phyloP scores from a whole-genome alignment of 2,329 filamentous ascomycete species.

The Beauveria australis region DNA sequence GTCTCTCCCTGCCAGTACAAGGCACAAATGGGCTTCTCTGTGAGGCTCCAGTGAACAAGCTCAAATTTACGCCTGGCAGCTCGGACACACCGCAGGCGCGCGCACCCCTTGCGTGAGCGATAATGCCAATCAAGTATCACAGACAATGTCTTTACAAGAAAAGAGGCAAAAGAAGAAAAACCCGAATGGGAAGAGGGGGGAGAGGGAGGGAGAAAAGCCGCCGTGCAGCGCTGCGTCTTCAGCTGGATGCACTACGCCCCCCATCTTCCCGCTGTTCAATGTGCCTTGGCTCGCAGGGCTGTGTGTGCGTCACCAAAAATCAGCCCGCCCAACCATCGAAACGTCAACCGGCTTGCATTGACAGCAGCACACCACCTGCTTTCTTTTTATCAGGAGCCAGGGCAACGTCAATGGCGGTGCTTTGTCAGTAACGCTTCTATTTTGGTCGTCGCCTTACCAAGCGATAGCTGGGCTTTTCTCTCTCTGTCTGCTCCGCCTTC shows the following conservation, averaged over 20 bases:
- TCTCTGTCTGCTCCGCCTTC: not conserved
- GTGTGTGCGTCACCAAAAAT: too few species aligned
- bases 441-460: conserved; percentile 2
- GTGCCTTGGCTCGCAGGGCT: not conserved
- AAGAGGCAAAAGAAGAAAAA: too few species aligned
- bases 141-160: too few species aligned
- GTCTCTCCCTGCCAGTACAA: not conserved
- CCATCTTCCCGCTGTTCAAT: not conserved
- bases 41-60: conserved; percentile 3
- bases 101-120: not conserved
- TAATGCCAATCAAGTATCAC: not conserved
- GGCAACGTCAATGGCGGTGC: not conserved
- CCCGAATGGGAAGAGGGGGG: too few species aligned
- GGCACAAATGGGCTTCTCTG: not conserved
- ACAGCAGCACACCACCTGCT: not conserved
- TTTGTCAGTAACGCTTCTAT: conserved; percentile 4
- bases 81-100: not conserved
- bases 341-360: not conserved
- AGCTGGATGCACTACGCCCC: not conserved
- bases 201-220: not conserved
- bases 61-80: conserved; percentile 6
- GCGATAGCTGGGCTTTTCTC: not conserved
- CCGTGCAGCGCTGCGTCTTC: not conserved
- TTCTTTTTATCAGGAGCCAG: not conserved
- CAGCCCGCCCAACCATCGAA: too few species aligned